Evolutionary conservation across 2,329 filamentous ascomycete species (phyloP), one percentile per base, ranked within the genome.

Genomic region (Sclerotinia subarctica): DNA sequence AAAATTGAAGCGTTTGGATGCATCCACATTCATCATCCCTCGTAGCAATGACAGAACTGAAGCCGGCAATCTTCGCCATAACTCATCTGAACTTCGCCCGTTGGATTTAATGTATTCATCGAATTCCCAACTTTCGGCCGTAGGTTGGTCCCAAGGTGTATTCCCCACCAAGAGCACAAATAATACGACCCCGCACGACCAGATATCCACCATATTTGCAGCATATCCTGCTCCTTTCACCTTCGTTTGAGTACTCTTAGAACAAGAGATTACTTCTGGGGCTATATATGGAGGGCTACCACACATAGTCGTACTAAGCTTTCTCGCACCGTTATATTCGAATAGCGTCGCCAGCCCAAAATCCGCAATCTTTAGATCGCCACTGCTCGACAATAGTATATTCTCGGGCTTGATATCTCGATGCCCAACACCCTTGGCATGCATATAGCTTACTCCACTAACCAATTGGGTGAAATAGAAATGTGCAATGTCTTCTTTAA

Each of bases 211-310:
- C 53, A 92, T 80, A 70, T 97, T 92, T 10, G 94, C 89, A 42
- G 85, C 84, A 76, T 94, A 94, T 35, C 84, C 90, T 88, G 59
- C 77, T 75, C 62, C 83, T 81, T 64, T 84, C 80, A 52, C 83
- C 80, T 76, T 82, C 84, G 69, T 83, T 81, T 54, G 75, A 73
- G 69, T 81, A 77, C 38, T 82, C 80, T 69, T 76, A 5, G 74
- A 74, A 74, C 82, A 90, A 69, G 80, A 81, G 35, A 90, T 81
- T 38, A 99, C 95, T 79, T 99, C 95, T 0, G 96, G 95, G 0
- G 95, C 95, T 76, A 99, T 97, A 76, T 99, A 99, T 0, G 95
- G 95, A 26, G 95, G 95, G 74, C 93, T 97, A 8, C 95, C 95
- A 77, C 95, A 99, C 72, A 98, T 90, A 2, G 94, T 97, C 19